Base-by-base conservation (phyloP, 176 grass and related monocot species). In the Saccharum officinarum region DNA sequence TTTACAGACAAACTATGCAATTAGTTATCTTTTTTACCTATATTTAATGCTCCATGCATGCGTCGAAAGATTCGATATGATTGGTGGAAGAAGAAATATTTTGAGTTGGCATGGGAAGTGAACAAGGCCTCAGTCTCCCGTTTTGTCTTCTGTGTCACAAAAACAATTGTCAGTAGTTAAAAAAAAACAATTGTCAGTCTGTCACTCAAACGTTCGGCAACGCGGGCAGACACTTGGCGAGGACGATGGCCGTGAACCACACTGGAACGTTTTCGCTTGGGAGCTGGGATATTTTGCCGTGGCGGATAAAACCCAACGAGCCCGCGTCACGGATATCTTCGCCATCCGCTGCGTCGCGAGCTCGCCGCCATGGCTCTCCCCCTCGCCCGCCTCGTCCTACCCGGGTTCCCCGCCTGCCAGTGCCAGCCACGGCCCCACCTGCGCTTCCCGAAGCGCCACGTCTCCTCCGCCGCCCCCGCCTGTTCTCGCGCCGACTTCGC, bases 341-440 rank as follows among this genome's bases (percentile, higher is more conserved):
- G 44, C 75, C 69, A 46, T 61, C 17, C 34, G 77, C 79, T 44
- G 60, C 82, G 25, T 68, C 59, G 63, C 84, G 22, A 33, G 71
- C 71, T 63, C 71, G 44, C 77, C 77, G 37, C 81, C 46, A 97
- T 92, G 94, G 90, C 92, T 42, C 83, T 89, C 11, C 89, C 85
- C 76, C 71, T 82, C 42, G 78, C 81, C 16, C 90, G 83, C 63
- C 82, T 80, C 41, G 67, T 83, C 50, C 86, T 84, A 69, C 86
- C 77, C 8, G 42, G 88, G 25, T 71, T 82, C 49, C 16, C 28
- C 12, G 70, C 84, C 17, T 77, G 64, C 64, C 89, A 77, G 6
- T 76, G 31, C 30, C 89, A 74, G 33, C 66, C 79, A 75, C 73
- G 46, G 69, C 52, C 62, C 34, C 14, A 60, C 39, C 31, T 66